Base-by-base conservation (phyloP, 2,329 filamentous ascomycete genomes). In the Fusarium sp. region DNA sequence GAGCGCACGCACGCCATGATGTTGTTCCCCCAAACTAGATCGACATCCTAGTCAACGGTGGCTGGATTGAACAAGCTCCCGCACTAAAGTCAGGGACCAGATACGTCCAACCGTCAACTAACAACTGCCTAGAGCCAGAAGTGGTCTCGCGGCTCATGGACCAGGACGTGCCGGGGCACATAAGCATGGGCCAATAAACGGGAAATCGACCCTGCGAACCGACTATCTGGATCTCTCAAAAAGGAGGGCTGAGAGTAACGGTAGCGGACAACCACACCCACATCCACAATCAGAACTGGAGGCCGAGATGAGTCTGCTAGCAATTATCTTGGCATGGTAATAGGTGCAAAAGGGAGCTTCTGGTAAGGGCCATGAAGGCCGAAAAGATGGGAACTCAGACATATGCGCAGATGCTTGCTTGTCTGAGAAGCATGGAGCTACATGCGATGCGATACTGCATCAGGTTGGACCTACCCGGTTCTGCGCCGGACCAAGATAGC, bases 1-100 rank as follows among this genome's bases (percentile, higher is more conserved):
- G 66, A 56, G 69, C 63, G 60, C 71, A 72, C 63, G 68, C 69
- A 72, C 63, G 68, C 69, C 71, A 73, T 70, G 61, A 56, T 58
- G 52, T 63, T 57, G 45, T 47, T 55, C 61, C 58, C 58, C 55
- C 51, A 58, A 63, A 39, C 54, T 48, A 54, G 69, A 72, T 72
- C 67, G 53, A 66, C 59, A 63, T 56, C 59, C 58, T 69, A 62
- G 59, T 63, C 67, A 58, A 61, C 49, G 67, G 70, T 73, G 62
- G 71, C 69, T 73, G 59, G 48, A 58, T 33, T 55, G 42, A 54
- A 56, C 45, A 63, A 63, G 66, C 53, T 59, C 53, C 59, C 64
- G 69, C 71, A 63, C 64, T 65, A 43, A 63, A 40, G 43, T 46
- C 45, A 42, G 51, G 40, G 53, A 58, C 58, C 42, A 63, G 56